Evolutionary conservation across 495 filamentous ascomycete species (phyloP), one percentile per base, ranked within the genome.

Genomic region (Xylaria scruposa): DNA sequence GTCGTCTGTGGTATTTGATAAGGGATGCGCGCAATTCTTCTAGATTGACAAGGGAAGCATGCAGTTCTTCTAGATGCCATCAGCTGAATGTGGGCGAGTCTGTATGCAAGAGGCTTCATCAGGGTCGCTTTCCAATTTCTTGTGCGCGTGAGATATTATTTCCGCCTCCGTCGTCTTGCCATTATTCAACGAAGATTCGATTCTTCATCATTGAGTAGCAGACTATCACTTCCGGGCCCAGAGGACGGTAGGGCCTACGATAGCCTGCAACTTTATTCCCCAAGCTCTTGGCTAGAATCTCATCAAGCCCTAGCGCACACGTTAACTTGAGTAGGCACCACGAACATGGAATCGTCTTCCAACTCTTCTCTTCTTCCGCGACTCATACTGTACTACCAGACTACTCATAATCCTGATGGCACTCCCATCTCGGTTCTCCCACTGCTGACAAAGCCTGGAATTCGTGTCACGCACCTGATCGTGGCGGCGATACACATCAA

Each of bases 401-500:
- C 91, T 24, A 85, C 84, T 72, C 88, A 91, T 73, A 83, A 90
- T 72, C 80, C 85, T 26, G 80, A 86, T 40, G 88, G 86, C 71
- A 82, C 85, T 24, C 88, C 87, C 72, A 90, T 94, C 75, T 91
- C 91, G 36, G 83, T 94, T 72, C 86, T 93, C 2, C 92, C 92
- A 0, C 87, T 97, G 47, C 74, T 94, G 70, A 85, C 87, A 2
- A 81, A 89, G n/a, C 81, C 83, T 4, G 76, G 76, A 44, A 86
- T 87, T 60, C 70, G 74, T 2, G 80, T 91, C 64, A 94, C 93
- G 0, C 93, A 96, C 76, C 74, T 94, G 44, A 93, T 94, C 69
- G 76, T 97, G 56, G 93, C 92, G 9, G 92, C 93, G 3, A 89
- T 97, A 65, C 93, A 96, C 78, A 82, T 96, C 78, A 94, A 95